Conservation (phyloP, 192 early-diverging fungal species). For the Dissophora globulifera region DNA sequence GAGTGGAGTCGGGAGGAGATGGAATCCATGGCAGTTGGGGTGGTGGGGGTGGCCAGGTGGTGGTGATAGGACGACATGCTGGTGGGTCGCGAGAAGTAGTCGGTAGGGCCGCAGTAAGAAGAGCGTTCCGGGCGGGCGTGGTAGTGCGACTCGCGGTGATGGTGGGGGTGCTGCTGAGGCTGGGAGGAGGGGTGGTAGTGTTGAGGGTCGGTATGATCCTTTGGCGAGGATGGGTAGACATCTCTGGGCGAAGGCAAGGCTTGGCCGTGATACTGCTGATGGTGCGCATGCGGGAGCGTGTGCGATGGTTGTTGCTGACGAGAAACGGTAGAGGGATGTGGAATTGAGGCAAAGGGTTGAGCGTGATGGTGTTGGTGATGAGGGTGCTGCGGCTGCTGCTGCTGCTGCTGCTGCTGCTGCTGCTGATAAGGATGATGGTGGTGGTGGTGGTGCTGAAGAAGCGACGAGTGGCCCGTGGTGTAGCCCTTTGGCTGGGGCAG, state of each 20-base stretch:
- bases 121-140: conserved; percentile 10
- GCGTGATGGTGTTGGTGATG: conserved; percentile 20
- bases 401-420: conserved; percentile 13
- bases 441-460: conserved; percentile 18
- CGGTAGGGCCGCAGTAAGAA: conserved; percentile 23
- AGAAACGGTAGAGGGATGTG: conserved; percentile 29
- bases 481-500: conserved; percentile 22
- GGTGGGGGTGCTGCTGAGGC: conserved; percentile 12
- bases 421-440: conserved; percentile 20
- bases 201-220: no score
- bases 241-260: conserved; percentile 24
- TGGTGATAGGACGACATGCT: conserved; percentile 12
- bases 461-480: conserved; percentile 4
- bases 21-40: conserved; percentile 14
- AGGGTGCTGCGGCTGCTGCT: conserved; percentile 11
- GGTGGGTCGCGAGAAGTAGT: conserved; percentile 37
- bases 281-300: no score
- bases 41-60: conserved; percentile 26
- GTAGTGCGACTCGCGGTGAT: conserved; percentile 7
- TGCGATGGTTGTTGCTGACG: neutral
- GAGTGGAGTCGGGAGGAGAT: neutral
- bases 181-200: no score
- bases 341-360: conserved; percentile 19
- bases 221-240: conserved; percentile 7
- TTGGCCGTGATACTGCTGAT: conserved; percentile 34